phyloP scores from a whole-genome alignment of 108 stramenopile species.

The Skeletonema tropicum region DNA sequence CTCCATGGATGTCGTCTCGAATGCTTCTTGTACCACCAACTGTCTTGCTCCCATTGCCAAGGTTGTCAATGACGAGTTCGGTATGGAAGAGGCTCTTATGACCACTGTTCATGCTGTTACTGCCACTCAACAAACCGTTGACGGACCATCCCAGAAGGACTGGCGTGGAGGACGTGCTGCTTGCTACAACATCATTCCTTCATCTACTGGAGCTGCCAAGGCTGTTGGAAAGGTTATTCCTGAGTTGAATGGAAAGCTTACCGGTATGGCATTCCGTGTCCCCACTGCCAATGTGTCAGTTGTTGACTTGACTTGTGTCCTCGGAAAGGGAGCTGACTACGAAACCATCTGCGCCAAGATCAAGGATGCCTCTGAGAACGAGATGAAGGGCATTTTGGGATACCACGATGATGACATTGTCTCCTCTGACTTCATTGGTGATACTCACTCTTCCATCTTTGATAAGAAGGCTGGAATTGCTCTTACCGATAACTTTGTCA shows the following conservation, averaged over 20 bases:
- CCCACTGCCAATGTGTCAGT: conserved; percentile 98
- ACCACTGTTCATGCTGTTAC: conserved; percentile 99
- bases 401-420: conserved; percentile 97
- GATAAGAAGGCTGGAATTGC: conserved; percentile 99
- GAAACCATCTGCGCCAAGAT: conserved; percentile 95
- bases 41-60: conserved; percentile 98
- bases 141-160: conserved; percentile 98
- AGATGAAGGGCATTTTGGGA: conserved; percentile 94
- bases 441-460: conserved; percentile 93
- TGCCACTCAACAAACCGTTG: conserved; percentile 98
- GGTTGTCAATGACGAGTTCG: conserved; percentile 98
- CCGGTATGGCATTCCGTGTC: conserved; percentile 99
- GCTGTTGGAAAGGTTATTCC: conserved; percentile 98
- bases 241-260: conserved; percentile 97
- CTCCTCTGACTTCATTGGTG: conserved; percentile 94
- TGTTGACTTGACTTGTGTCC: conserved; percentile 96
- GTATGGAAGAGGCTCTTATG: conserved; percentile 97
- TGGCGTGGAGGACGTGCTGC: conserved; percentile 98
- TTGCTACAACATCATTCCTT: conserved; percentile 98
- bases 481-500: conserved; percentile 96
- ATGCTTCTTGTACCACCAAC: conserved; percentile 99
- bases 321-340: conserved; percentile 93
- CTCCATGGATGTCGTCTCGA: conserved; percentile 96
- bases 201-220: conserved; percentile 96
- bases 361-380: conserved; percentile 94